Evolutionary conservation across 2,329 filamentous ascomycete genomes (phyloP).

Genomic region (Spiromastix sp.): DNA sequence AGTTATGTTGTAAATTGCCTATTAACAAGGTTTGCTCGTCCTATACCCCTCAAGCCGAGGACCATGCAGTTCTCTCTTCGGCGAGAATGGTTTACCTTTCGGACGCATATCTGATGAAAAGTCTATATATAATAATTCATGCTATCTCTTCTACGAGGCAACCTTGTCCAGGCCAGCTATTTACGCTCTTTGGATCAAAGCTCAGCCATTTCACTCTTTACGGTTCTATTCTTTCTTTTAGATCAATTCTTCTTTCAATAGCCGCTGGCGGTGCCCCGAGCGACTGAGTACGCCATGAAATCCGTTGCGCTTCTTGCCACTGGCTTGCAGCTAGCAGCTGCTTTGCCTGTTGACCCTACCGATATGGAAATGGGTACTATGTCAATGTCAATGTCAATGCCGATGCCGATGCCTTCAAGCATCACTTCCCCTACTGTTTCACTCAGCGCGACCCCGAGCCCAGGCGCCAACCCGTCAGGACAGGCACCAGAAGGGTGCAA

Average conservation of each 20-base stretch:
- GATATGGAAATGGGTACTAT: neutral
- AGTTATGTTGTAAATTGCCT: too few relatives aligned
- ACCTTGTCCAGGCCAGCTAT: neutral
- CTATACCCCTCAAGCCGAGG: neutral
- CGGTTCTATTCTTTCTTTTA: neutral
- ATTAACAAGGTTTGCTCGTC: too few relatives aligned
- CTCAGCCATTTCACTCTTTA: neutral
- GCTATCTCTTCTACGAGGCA: neutral
- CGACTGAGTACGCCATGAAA: constrained; percentile 1
- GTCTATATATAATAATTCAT: neutral
- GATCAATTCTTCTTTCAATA: neutral
- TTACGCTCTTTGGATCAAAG: neutral
- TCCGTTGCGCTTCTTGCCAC: constrained; percentile 1
- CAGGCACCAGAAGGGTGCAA: neutral
- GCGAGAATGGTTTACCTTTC: neutral
- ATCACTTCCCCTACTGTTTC: neutral
- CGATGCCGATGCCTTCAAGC: neutral
- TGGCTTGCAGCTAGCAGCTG: constrained; percentile 1
- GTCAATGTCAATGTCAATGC: neutral
- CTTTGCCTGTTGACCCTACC: too few relatives aligned
- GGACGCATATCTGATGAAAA: neutral
- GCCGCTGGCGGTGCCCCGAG: neutral
- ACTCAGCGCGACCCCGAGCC: constrained; percentile 1
- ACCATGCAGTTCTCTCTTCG: neutral
- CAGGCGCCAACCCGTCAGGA: neutral